Base-by-base conservation (phyloP, 2,329 filamentous ascomycete genomes). In the Hypoxylon sp. region DNA sequence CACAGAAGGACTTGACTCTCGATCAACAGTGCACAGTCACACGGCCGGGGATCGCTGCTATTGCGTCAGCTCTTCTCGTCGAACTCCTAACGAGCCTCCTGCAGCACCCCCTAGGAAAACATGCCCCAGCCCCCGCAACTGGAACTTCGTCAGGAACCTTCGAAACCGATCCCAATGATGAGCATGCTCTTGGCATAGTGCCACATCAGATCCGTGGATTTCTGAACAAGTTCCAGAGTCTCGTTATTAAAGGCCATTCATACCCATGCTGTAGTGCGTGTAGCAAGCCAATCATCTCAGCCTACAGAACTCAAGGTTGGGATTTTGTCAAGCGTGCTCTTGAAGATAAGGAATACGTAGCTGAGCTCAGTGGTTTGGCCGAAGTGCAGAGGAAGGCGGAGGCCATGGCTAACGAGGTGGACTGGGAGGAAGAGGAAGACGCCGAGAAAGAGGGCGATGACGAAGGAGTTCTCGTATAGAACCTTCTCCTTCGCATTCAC, bases 21-120 rank as follows among this genome's bases (percentile, higher is more conserved):
- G 96, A 99, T 78, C 96, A 99, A 79, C 96, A 98, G 81, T 99
- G 96, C 81, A 99, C 96, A 0, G 96, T 99, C 20, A 99, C 96
- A 2, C 90, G 96, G 8, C 96, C 96, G 0, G 96, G 96, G 14
- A 90, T 97, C 37, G 95, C 96, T 13, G 91, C 94, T 8, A 96
- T 98, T 63, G 96, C 96, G 6, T 98, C 96, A 2, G 93, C 94
- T 1, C 86, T 97, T 35, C 86, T 98, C 5, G 95, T 98, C 53
- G 96, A 99, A 80, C 86, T 98, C 4, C 86, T 99, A 30, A 90
- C 95, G 8, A 97, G 93, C 65, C 83, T 98, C 37, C 84, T 98
- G 8, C 96, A 99, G 77, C 95, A 97, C 77, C 94, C 95, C 0
- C 83, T 91, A 6, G 87, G 89, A n/a, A 84, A 88, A 20, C 83